Evolutionary conservation across 169 alveolate species (phyloP).

Genomic region (Condylostoma magnum): DNA sequence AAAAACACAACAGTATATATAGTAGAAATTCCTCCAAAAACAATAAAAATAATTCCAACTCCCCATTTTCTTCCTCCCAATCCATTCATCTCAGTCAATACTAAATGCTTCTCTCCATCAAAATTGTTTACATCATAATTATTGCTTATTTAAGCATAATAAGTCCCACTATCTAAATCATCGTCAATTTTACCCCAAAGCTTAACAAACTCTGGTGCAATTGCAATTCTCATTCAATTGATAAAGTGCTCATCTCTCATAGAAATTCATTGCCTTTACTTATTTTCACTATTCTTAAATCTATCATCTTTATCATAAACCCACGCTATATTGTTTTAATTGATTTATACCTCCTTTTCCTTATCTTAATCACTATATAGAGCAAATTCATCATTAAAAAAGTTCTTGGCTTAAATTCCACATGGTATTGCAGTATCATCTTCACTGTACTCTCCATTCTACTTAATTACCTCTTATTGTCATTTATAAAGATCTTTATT

Average conservation of each 20-base stretch:
- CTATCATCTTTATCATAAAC: constrained; percentile 43
- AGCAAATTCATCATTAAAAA: background rate
- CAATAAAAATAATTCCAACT: too few species aligned
- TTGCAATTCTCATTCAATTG: constrained; percentile 84
- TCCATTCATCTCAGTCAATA: constrained; percentile 63
- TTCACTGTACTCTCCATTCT: too few species aligned
- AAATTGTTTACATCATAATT: constrained; percentile 57
- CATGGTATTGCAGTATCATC: background rate
- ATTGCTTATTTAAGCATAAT: constrained; percentile 38
- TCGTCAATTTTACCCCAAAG: constrained; percentile 70
- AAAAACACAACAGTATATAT: background rate
- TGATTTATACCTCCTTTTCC: background rate
- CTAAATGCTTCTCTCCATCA: constrained; percentile 68
- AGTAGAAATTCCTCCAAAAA: constrained; percentile 12
- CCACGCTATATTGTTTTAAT: background rate
- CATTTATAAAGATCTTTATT: constrained; percentile 55
- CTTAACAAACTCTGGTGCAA: constrained; percentile 72
- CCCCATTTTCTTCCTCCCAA: constrained; percentile 82
- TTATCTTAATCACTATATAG: background rate
- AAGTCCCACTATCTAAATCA: constrained; percentile 54
- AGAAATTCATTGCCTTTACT: constrained; percentile 60
- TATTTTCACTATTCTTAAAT: constrained; percentile 4
- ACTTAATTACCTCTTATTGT: too few species aligned
- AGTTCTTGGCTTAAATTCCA: background rate
- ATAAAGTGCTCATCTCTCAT: constrained; percentile 75